phyloP scores from a whole-genome alignment of 805 yeast species.

The Yamadazyma phyllophila region DNA sequence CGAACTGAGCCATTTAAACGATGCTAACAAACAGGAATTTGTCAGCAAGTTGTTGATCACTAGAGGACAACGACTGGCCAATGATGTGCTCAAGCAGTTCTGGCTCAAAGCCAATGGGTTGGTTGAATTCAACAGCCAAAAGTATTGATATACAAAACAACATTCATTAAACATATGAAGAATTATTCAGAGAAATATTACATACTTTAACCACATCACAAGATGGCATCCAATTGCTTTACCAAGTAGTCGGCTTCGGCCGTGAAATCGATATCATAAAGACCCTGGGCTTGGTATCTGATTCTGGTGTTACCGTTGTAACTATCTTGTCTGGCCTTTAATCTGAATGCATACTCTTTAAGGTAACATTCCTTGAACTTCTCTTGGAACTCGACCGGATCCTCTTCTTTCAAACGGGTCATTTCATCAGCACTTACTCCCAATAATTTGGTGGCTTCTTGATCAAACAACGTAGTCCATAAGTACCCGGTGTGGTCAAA shows the following conservation, averaged over 20 bases:
- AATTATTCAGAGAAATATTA: neutral
- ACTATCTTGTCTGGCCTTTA: constrained; percentile 79
- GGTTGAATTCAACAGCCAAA: constrained; percentile 32
- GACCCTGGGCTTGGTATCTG: constrained; percentile 63
- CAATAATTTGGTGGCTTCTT: constrained; percentile 68
- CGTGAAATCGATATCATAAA: constrained; percentile 52
- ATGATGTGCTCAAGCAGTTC: constrained; percentile 56
- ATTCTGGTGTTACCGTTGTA: constrained; percentile 77
- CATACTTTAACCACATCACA: constrained; percentile 2
- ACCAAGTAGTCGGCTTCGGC: constrained; percentile 61
- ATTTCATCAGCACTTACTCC: constrained; percentile 67
- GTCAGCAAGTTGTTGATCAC: constrained; percentile 57
- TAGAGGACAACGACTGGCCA: constrained; percentile 63
- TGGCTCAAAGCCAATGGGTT: constrained; percentile 65
- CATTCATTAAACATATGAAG: neutral
- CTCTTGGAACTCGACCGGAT: constrained; percentile 43
- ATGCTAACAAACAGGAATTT: constrained; percentile 39
- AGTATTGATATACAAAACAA: constrained; percentile 1
- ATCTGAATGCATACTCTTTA: constrained; percentile 69
- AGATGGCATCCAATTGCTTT: constrained; percentile 38
- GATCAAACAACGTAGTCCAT: constrained; percentile 87
- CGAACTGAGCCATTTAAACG: constrained; percentile 17
- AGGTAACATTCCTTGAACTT: constrained; percentile 51
- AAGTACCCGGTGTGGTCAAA: constrained; percentile 79
- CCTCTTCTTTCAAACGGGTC: constrained; percentile 39